A percentile compares a stretch with the other conserved stretches of the same genome.
Conservation (phyloP, 2,329 filamentous ascomycete species). For the Exophiala aquamarina region DNA sequence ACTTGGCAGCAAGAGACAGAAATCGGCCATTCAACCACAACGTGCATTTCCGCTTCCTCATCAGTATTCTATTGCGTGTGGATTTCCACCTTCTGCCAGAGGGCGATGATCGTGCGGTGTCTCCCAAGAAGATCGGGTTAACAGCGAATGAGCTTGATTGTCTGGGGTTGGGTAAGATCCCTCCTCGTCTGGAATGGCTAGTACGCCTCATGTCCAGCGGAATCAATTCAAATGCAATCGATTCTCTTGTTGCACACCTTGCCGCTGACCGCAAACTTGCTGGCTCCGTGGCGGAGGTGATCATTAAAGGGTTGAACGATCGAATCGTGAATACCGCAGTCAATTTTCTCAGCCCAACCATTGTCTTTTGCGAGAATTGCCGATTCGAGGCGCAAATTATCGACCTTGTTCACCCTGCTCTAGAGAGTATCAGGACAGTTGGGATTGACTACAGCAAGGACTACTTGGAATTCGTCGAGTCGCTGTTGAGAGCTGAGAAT, state of each 20-base stretch:
- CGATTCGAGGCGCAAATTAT: constrained; percentile 38
- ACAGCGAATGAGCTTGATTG: constrained; percentile 11
- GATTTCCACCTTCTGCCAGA: constrained; percentile 41
- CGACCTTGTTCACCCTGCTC: constrained; percentile 41
- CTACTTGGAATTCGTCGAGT: constrained; percentile 53
- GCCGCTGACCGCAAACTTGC: constrained; percentile 50
- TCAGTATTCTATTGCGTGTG: constrained; percentile 33
- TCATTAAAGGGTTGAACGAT: constrained; percentile 55
- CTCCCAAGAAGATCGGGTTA: constrained; percentile 22
- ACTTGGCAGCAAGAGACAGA: constrained; percentile 45
- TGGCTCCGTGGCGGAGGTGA: constrained; percentile 48
- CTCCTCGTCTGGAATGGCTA: constrained; percentile 50
- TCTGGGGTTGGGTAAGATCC: constrained; percentile 18
- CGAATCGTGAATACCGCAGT: constrained; percentile 54
- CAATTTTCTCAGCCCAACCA: constrained; percentile 60
- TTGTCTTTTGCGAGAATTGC: constrained; percentile 51
- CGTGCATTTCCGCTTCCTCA: constrained; percentile 44
- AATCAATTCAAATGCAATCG: constrained; percentile 54
- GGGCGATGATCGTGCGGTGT: constrained; percentile 43
- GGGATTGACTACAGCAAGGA: constrained; percentile 48
- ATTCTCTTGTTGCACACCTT: constrained; percentile 59
- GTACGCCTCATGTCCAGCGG: constrained; percentile 66
- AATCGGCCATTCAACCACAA: constrained; percentile 46
- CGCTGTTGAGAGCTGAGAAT: constrained; percentile 49
- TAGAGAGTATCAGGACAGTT: constrained; percentile 50